These are phyloP conservation scores for Senna tora DNA, from an alignment of 306 rosid species.

Conservation along the genomic window DNA sequence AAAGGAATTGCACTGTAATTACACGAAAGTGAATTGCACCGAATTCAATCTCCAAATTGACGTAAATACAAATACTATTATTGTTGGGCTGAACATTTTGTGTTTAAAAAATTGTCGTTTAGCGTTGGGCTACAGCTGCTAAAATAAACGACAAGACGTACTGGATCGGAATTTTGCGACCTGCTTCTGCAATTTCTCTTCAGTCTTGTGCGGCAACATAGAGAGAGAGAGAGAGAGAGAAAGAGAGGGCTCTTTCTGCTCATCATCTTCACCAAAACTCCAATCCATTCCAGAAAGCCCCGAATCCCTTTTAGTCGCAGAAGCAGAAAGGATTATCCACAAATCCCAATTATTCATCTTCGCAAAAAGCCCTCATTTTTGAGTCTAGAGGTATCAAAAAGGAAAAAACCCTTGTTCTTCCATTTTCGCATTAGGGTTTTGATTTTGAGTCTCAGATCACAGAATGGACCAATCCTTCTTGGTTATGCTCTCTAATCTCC, in stretches of 20 bases:
- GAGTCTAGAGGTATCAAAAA: background rate
- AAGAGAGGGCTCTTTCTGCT: background rate
- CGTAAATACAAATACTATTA: no score
- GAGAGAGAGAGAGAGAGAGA: no score
- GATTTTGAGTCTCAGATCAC: background rate
- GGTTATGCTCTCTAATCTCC: constrained; percentile 83
- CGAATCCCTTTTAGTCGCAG: background rate
- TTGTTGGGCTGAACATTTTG: no score
- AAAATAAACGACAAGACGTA: background rate
- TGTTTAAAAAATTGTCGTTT: background rate
- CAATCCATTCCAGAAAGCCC: background rate
- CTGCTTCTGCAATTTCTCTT: background rate
- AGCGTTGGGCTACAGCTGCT: background rate
- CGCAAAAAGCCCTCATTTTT: constrained; percentile 10
- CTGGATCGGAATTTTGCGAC: background rate
- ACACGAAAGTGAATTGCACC: no score
- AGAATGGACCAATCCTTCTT: constrained; percentile 77
- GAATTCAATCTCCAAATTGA: no score
- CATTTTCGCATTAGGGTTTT: constrained; percentile 1
- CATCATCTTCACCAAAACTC: background rate
- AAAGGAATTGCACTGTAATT: no score
- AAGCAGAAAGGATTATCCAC: background rate
- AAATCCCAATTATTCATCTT: background rate
- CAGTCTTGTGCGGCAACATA: background rate
- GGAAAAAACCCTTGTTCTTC: background rate